Evolutionary conservation across 495 filamentous ascomycete genomes (phyloP).

Genomic region (Aspergillus avenaceus): DNA sequence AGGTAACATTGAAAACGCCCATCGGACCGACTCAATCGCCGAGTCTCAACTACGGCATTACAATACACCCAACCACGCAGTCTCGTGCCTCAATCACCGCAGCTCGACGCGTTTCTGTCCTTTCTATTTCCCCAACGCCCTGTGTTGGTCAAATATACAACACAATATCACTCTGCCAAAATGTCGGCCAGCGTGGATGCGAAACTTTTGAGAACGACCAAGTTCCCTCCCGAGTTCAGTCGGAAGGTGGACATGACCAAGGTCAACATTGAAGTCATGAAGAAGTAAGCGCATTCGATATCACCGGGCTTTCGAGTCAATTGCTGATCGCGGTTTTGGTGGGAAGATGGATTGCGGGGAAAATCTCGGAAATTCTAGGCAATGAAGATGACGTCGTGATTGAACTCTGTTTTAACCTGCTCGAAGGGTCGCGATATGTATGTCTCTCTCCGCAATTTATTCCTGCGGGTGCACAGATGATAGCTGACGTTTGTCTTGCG

Average conservation of each 20-base stretch:
- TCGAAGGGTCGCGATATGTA: constrained; percentile 79
- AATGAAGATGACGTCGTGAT: constrained; percentile 94
- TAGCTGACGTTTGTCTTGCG: constrained; percentile 2
- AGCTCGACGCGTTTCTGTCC: constrained; percentile 7
- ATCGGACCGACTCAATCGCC: constrained; percentile 15
- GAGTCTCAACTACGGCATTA: constrained; percentile 1
- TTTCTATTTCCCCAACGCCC: neutral
- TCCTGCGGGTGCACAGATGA: neutral
- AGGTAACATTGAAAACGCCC: constrained; percentile 14
- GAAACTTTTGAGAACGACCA: constrained; percentile 83
- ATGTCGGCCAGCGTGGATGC: constrained; percentile 79
- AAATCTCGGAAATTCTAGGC: constrained; percentile 80
- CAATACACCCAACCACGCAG: constrained; percentile 11
- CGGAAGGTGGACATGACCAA: constrained; percentile 96
- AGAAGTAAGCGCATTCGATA: constrained; percentile 60
- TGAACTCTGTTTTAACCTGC: constrained; percentile 83
- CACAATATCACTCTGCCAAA: constrained; percentile 5
- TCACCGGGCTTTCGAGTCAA: constrained; percentile 7
- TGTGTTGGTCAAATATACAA: neutral
- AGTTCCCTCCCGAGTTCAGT: constrained; percentile 91
- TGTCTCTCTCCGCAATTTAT: constrained; percentile 26
- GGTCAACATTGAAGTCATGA: constrained; percentile 95
- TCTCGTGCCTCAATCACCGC: constrained; percentile 1
- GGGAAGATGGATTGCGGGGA: constrained; percentile 85
- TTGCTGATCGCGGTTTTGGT: constrained; percentile 8